These are phyloP conservation scores for Gossypium davidsonii DNA, from an alignment of 441 rosid genomes.

Conservation along the genomic window DNA sequence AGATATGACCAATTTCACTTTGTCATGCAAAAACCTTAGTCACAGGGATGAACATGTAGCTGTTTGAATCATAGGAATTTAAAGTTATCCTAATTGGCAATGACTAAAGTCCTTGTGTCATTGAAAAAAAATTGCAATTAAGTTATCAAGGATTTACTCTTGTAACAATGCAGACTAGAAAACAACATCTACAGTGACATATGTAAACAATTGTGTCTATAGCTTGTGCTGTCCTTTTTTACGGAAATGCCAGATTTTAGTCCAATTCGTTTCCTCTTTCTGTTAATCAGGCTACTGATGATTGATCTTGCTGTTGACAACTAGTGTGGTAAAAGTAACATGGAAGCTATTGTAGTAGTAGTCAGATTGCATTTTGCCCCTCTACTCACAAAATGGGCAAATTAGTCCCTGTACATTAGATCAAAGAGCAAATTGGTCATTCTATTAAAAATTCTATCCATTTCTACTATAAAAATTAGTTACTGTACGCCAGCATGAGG, in stretches of 20 bases:
- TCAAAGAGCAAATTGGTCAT: no score
- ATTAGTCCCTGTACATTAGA: no score
- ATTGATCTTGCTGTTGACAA: not conserved
- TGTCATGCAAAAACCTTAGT: not conserved
- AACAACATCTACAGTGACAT: not conserved
- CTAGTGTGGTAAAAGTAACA: no score
- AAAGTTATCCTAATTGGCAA: not conserved
- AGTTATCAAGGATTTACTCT: not conserved
- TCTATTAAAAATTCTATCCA: no score
- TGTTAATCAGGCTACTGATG: not conserved
- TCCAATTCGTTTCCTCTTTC: not conserved
- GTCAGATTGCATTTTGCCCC: no score
- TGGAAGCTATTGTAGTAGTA: no score
- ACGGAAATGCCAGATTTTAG: not conserved
- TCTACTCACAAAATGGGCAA: no score
- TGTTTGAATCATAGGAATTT: not conserved
- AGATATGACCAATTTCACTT: no score
- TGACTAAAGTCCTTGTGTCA: not conserved
- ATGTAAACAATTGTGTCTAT: not conserved
- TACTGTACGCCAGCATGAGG: no score
- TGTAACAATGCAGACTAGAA: not conserved
- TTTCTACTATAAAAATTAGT: no score
- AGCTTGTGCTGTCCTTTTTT: not conserved
- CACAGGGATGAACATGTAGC: not conserved
- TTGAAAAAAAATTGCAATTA: not conserved